These are phyloP conservation scores for Linnemannia zychae DNA, from an alignment of 192 early-diverging fungal genomes.

Conservation along the genomic window DNA sequence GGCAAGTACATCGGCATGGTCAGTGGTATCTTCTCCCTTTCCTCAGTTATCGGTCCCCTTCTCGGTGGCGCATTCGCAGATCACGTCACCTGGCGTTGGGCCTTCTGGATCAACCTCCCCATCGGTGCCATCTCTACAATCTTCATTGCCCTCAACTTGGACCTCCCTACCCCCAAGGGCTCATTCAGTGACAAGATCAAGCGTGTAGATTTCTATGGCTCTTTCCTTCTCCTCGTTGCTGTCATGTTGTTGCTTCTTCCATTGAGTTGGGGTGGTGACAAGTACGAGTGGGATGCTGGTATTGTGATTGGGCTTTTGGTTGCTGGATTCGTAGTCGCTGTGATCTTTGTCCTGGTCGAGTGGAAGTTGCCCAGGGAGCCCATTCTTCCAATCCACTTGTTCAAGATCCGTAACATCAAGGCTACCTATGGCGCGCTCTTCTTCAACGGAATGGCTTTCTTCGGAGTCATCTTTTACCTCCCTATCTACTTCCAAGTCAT, in stretches of 20 bases:
- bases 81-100: conserved; percentile 76
- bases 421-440: conserved; percentile 58
- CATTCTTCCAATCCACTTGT: conserved; percentile 61
- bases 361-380: conserved; percentile 67
- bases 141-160: conserved; percentile 59
- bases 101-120: conserved; percentile 70
- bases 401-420: conserved; percentile 66
- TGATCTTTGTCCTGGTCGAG: conserved; percentile 65
- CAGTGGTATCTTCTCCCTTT: conserved; percentile 68
- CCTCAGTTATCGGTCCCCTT: conserved; percentile 73
- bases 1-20: conserved; percentile 73
- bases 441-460: conserved; percentile 66
- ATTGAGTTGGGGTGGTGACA: conserved; percentile 72
- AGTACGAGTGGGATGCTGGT: conserved; percentile 69
- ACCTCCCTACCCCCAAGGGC: conserved; percentile 56
- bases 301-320: conserved; percentile 67
- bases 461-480: conserved; percentile 69
- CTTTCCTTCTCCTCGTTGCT: conserved; percentile 60
- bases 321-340: conserved; percentile 51
- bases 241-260: conserved; percentile 68
- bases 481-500: conserved; percentile 75
- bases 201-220: conserved; percentile 72
- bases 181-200: conserved; percentile 67
- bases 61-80: conserved; percentile 77
- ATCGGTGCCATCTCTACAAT: conserved; percentile 53